Base-by-base conservation (phyloP, 805 yeast species). In the Sungouiozyma intestinalis region DNA sequence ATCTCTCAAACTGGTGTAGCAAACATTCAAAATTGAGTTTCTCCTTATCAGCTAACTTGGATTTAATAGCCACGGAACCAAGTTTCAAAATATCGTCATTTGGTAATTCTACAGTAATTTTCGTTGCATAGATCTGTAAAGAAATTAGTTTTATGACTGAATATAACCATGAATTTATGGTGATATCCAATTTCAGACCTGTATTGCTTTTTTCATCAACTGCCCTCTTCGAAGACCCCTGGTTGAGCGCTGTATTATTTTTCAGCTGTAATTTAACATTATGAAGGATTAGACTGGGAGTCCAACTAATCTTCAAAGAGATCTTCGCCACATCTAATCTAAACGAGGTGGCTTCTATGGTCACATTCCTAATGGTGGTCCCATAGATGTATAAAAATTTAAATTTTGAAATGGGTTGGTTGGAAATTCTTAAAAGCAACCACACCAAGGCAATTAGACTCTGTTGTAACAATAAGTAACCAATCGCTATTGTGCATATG, bases 321-420 rank as follows among this genome's bases (percentile, higher is more conserved):
- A 53, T 40, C 29, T 42, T 53, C 8, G 47, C 49, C 3, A 56
- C 46, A 13, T 33, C 38, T 21, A 56, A 14, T 15, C 40, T 38
- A 31, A 49, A 47, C 3, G 35, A 36, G 4, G 45, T 33, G 3
- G 53, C 45, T 8, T 45, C 27, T 14, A 54, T 17, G 2, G 24
- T 34, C 4, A 51, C 40, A 7, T 40, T 35, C 33, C 48, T 45
- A 16, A 54, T 39, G 15, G 55, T 48, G 13, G 46, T 43, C 9
- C 56, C 56, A 20, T 51, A 43, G 14, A 53, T 34, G 17, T 40
- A 43, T 9, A 50, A 47, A 32, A 48, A 46, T 16, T 52, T 50
- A 21, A 53, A 36, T 11, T 32, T 38, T 16, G 45, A 36, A 3
- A 51, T 18, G 1, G 49, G 43, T n/a, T 38, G 33, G 19, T 33